A percentile compares a stretch with the other conserved stretches of the same genome.
These are phyloP conservation scores for Penicillium riverlandense DNA, from an alignment of 495 filamentous ascomycete species.

Conservation along the genomic window DNA sequence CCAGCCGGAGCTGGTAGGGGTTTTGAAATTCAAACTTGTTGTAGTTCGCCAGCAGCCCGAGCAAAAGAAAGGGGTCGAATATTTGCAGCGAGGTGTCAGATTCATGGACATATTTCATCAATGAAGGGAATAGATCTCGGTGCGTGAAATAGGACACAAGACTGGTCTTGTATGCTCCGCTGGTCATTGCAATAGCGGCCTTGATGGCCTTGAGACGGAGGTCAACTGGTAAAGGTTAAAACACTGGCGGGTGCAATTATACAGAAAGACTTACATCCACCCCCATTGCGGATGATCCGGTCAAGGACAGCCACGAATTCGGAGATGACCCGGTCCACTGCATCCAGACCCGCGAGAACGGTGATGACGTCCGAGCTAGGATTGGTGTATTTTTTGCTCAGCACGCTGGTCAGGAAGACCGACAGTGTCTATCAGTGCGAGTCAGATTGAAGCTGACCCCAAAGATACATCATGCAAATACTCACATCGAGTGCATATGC, in stretches of 20 bases:
- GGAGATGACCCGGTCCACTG: slow-evolving; percentile 77
- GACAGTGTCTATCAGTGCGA: slow-evolving; percentile 64
- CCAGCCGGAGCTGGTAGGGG: slow-evolving; percentile 88
- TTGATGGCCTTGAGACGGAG: slow-evolving; percentile 73
- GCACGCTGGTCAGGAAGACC: slow-evolving; percentile 70
- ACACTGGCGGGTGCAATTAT: no score
- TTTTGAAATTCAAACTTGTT: slow-evolving; percentile 99
- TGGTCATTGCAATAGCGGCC: slow-evolving; percentile 75
- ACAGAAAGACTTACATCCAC: slow-evolving; percentile 48
- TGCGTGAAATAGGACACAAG: slow-evolving; percentile 93
- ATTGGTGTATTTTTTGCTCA: slow-evolving; percentile 90
- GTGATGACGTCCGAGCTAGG: slow-evolving; percentile 92
- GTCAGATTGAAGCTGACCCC: slow-evolving; percentile 26
- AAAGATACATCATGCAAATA: neutral
- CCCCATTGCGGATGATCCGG: slow-evolving; percentile 69
- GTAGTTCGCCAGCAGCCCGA: slow-evolving; percentile 93
- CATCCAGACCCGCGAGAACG: slow-evolving; percentile 77
- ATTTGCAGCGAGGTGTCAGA: slow-evolving; percentile 53
- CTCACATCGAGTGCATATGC: slow-evolving; percentile 86
- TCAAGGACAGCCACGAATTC: slow-evolving; percentile 85
- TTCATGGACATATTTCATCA: slow-evolving; percentile 95
- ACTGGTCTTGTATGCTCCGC: slow-evolving; percentile 89
- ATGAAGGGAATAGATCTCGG: slow-evolving; percentile 83
- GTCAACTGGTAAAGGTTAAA: slow-evolving; percentile 44
- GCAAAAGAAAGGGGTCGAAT: slow-evolving; percentile 70